A percentile compares a stretch with the other conserved stretches of the same genome.
These are phyloP conservation scores for Coriaria nepalensis DNA, from an alignment of 306 rosid species.

Conservation along the genomic window DNA sequence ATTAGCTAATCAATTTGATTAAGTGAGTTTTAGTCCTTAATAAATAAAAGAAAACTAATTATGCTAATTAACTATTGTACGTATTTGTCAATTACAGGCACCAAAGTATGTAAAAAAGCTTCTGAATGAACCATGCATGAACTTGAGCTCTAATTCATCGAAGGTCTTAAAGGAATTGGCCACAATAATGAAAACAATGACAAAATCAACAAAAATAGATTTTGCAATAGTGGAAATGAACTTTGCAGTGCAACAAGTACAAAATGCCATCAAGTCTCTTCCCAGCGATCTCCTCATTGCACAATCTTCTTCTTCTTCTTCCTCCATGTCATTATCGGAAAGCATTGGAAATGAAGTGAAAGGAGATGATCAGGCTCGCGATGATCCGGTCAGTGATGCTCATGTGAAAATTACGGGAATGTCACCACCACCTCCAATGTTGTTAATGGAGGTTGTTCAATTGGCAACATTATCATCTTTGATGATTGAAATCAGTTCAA, in stretches of 20 bases:
- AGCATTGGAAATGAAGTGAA: neutral
- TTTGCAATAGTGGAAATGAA: constrained; percentile 43
- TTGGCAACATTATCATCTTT: constrained; percentile 48
- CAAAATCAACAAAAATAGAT: constrained; percentile 41
- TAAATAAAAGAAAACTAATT: neutral
- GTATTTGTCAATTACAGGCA: constrained; percentile 21
- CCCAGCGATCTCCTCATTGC: constrained; percentile 15
- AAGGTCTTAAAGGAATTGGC: constrained; percentile 52
- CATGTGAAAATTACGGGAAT: too few species aligned
- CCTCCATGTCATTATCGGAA: neutral
- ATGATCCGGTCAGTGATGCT: neutral
- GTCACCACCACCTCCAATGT: too few species aligned
- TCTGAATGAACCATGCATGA: constrained; percentile 23
- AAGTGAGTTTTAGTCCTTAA: neutral
- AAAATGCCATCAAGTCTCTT: constrained; percentile 30
- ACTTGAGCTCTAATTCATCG: constrained; percentile 29
- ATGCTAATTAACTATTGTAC: neutral
- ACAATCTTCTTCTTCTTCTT: neutral
- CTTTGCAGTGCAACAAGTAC: constrained; percentile 35
- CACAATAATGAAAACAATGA: constrained; percentile 33
- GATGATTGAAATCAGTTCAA: constrained; percentile 32
- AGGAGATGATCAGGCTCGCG: constrained; percentile 2
- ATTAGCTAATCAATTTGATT: neutral
- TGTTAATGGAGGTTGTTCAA: constrained; percentile 46
- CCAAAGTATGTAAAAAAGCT: constrained; percentile 33